These are phyloP conservation scores for Serendipita sp. DNA, from an alignment of 768 basidiomycete species.

Conservation along the genomic window DNA sequence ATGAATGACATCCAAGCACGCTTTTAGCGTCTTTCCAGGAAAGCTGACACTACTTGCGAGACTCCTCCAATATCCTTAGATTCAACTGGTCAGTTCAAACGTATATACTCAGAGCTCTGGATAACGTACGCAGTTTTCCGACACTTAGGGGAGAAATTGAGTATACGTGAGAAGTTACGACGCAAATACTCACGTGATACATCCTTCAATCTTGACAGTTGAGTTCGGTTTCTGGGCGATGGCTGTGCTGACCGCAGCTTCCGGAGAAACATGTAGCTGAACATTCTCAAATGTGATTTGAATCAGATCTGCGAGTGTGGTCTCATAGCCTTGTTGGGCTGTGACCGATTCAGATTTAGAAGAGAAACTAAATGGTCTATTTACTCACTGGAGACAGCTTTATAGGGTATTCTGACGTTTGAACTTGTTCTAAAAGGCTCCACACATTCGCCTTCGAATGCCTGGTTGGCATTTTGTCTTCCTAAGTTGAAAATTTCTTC, in stretches of 20 bases:
- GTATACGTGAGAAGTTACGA: no score
- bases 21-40: background rate
- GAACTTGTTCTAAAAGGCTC: background rate
- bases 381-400: background rate
- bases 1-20: background rate
- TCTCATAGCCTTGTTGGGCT: background rate
- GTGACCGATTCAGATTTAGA: no score
- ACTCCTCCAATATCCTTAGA: background rate
- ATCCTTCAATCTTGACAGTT: background rate
- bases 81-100: background rate
- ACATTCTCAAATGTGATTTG: background rate
- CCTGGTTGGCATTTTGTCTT: background rate
- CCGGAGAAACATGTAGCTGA: background rate
- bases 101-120: background rate
- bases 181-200: background rate
- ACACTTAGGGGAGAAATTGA: background rate
- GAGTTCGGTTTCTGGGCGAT: background rate
- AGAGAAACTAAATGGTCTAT: background rate
- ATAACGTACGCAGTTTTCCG: background rate
- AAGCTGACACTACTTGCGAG: background rate
- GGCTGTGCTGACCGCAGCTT: background rate
- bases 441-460: background rate
- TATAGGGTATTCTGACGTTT: background rate
- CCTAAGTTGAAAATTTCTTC: background rate
- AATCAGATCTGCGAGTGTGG: background rate